These are phyloP conservation scores for Populus nigra DNA, from an alignment of 345 rosid species.

Conservation along the genomic window DNA sequence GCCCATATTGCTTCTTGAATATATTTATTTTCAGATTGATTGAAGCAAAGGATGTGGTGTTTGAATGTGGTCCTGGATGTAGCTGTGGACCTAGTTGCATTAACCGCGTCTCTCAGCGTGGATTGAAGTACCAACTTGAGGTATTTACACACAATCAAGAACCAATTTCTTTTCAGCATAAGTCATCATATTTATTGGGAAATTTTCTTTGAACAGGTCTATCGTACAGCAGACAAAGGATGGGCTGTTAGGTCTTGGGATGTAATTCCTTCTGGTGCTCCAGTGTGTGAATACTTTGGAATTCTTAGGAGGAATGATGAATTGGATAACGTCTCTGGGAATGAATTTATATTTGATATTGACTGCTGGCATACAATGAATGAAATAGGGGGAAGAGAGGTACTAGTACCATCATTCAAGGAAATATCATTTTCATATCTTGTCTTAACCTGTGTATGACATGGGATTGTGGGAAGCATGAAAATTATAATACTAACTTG, in stretches of 20 bases:
- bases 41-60: slow-evolving; percentile 28
- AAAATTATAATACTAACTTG: neutral
- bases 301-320: slow-evolving; percentile 17
- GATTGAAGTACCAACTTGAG: slow-evolving; percentile 24
- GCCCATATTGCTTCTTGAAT: neutral
- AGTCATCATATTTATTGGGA: neutral
- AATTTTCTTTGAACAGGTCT: slow-evolving; percentile 14
- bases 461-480: neutral
- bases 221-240: slow-evolving; percentile 27
- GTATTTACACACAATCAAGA: slow-evolving; percentile 1
- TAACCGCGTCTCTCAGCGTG: slow-evolving; percentile 27
- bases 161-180: neutral
- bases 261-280: slow-evolving; percentile 31
- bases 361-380: slow-evolving; percentile 33
- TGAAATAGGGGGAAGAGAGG: slow-evolving; percentile 30
- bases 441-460: neutral
- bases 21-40: slow-evolving; percentile 16
- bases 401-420: neutral
- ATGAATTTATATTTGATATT: slow-evolving; percentile 27
- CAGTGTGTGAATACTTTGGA: slow-evolving; percentile 26
- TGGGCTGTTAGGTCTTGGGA: slow-evolving; percentile 35
- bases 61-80: slow-evolving; percentile 33
- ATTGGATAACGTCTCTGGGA: slow-evolving; percentile 21
- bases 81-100: slow-evolving; percentile 31
- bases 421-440: neutral